Evolutionary conservation across 306 rosid species (phyloP), one percentile per base, ranked within the genome.

Genomic region (Gynostemma pentaphyllum): DNA sequence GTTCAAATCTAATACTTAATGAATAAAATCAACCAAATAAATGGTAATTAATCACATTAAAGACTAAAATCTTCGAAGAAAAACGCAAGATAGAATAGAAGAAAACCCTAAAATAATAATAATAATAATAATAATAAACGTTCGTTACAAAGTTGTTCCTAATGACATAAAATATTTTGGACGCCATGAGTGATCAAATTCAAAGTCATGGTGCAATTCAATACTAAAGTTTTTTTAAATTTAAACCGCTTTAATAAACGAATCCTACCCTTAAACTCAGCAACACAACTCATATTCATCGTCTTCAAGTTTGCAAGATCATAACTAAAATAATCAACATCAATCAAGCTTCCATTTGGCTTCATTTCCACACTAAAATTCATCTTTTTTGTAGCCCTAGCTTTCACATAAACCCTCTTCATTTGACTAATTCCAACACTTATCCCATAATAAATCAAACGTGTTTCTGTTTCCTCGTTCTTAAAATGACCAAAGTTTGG

Each of bases 131-230:
- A 28, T 9, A 45, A 46, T 27, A 2, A 4, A 12, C 19, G 37
- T 40, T 3, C 29, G 2, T 5, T 52, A 13, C 45, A 13, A 7
- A 2, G 13, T 21, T 22, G 5, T 3, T 45, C 50, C 39, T 64
- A 49, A 0, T 1, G 45, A 32, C 70, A 66, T 13, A 13, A 16
- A 1, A 66, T 15, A 48, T 66, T 66, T 12, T 66, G 57, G 29
- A 66, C 47, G 21, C 15, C 70, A 34, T 48, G 55, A 45, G 45
- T 34, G 30, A 7, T 34, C 29, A 66, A 28, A 13, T 66, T 32
- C 10, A 66, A 26, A 37, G 32, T 66, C 70, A 32, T 48, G 34
- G 18, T 66, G 19, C 70, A 66, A 47, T 48, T 45, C 59, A 66
- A 7, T 1, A 48, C 21, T 0, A 19, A 66, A 48, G 23, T 16